Conservation (phyloP, 2,329 filamentous ascomycete genomes). For the Neurospora sp. region DNA sequence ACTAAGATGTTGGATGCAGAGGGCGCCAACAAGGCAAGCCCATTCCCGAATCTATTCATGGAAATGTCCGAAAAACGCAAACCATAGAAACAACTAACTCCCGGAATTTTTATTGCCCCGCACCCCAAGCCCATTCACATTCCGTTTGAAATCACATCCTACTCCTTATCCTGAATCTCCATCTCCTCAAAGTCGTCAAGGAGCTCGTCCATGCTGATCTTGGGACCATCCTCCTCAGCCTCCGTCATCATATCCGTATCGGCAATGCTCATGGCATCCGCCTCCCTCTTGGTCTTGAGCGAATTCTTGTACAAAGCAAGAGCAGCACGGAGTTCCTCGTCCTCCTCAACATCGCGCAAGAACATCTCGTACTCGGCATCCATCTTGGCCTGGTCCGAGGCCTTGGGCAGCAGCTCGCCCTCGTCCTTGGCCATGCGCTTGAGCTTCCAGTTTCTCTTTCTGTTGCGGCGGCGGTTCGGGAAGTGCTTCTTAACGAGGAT, state of each 20-base stretch:
- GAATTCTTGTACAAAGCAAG: constrained; percentile 76
- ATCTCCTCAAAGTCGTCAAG: constrained; percentile 92
- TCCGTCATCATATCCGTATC: constrained; percentile 45
- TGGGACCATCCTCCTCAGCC: constrained; percentile 56
- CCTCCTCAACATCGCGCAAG: constrained; percentile 92
- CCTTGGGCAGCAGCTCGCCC: constrained; percentile 74
- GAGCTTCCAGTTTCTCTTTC: constrained; percentile 82
- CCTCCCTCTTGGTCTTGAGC: constrained; percentile 33
- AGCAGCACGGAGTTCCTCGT: constrained; percentile 75
- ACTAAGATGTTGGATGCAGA: neutral
- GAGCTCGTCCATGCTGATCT: constrained; percentile 70
- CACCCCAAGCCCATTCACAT: neutral
- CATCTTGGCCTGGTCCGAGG: constrained; percentile 78
- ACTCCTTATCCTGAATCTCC: constrained; percentile 48
- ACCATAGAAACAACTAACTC: neutral
- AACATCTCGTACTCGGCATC: constrained; percentile 97
- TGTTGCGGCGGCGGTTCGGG: constrained; percentile 67
- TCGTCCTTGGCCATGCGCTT: constrained; percentile 90
- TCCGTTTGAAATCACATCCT: neutral
- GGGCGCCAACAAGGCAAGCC: neutral
- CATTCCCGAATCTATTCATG: neutral
- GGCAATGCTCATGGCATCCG: constrained; percentile 54
- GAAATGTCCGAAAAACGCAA: neutral
- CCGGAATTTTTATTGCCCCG: neutral
- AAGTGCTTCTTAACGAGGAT: constrained; percentile 97